These are phyloP conservation scores for Monosporascus sp. DNA, from an alignment of 2,329 filamentous ascomycete genomes.

Conservation along the genomic window DNA sequence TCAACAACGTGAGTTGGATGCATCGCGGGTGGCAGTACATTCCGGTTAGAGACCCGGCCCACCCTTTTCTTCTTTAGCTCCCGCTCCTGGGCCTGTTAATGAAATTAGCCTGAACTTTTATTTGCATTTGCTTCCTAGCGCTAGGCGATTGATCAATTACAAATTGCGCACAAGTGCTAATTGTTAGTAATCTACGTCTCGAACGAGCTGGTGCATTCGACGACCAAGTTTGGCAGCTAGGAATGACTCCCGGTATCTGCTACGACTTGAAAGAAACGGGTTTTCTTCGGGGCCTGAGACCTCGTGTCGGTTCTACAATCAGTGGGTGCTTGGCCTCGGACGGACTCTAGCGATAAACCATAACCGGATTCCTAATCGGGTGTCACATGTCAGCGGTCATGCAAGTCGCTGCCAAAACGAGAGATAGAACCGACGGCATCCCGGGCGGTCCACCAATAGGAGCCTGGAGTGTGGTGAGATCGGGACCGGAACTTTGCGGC, in stretches of 20 bases:
- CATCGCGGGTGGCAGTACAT: not conserved
- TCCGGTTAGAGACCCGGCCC: not conserved
- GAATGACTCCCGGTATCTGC: too few species aligned
- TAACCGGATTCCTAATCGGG: not conserved
- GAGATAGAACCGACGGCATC: not conserved
- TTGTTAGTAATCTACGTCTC: too few species aligned
- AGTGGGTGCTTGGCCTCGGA: not conserved
- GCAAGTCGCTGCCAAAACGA: not conserved
- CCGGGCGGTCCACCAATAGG: not conserved
- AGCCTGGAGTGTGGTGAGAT: not conserved
- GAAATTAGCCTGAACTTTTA: not conserved
- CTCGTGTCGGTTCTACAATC: too few species aligned
- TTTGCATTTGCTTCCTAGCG: not conserved
- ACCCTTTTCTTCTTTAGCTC: not conserved
- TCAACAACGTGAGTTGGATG: not conserved
- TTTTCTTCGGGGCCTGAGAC: too few species aligned
- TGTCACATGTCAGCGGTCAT: not conserved
- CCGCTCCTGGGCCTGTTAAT: not conserved
- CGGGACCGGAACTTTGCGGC: not conserved
- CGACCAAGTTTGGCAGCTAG: too few species aligned
- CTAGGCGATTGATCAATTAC: too few species aligned
- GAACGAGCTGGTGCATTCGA: too few species aligned
- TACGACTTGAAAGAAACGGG: too few species aligned
- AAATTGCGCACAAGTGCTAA: too few species aligned
- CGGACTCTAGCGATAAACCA: not conserved